A percentile compares a stretch with the other conserved stretches of the same genome.
Evolutionary conservation across 1,284 basidiomycete genomes (phyloP).

Genomic region (Irpex sp.): DNA sequence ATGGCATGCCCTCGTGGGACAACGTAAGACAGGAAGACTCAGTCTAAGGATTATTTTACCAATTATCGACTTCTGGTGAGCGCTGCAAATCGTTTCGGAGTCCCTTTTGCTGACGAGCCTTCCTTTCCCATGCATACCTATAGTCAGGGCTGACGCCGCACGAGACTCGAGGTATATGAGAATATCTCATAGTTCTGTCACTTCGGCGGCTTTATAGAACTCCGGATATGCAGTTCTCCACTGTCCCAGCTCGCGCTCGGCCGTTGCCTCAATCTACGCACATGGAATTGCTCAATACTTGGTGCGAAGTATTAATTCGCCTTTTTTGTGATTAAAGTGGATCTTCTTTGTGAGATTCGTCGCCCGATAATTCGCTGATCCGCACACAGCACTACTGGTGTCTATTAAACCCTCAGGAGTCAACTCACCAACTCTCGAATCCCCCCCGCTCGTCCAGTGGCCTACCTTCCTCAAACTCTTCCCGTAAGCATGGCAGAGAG

Average conservation of each 20-base stretch:
- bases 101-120: background rate
- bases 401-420: slow-evolving; percentile 23
- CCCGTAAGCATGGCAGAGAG: slow-evolving; percentile 48
- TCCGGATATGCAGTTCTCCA: background rate
- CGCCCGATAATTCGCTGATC: slow-evolving; percentile 30
- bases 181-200: background rate
- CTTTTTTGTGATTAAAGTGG: background rate
- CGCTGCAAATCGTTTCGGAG: background rate
- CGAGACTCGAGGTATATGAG: background rate
- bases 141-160: background rate
- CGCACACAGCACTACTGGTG: slow-evolving; percentile 17
- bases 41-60: slow-evolving; percentile 1
- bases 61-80: background rate
- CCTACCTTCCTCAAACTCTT: slow-evolving; percentile 22
- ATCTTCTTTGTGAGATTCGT: background rate
- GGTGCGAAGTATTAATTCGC: background rate
- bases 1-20: background rate
- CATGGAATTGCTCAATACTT: background rate
- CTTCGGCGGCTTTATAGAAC: background rate
- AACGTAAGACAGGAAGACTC: background rate
- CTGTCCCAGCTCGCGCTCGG: background rate
- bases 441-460: slow-evolving; percentile 22
- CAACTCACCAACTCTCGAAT: slow-evolving; percentile 16
- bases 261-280: background rate
- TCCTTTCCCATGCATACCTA: background rate